Conservation (phyloP, 164 flowering plant species). For the Nymphaea colorata region DNA sequence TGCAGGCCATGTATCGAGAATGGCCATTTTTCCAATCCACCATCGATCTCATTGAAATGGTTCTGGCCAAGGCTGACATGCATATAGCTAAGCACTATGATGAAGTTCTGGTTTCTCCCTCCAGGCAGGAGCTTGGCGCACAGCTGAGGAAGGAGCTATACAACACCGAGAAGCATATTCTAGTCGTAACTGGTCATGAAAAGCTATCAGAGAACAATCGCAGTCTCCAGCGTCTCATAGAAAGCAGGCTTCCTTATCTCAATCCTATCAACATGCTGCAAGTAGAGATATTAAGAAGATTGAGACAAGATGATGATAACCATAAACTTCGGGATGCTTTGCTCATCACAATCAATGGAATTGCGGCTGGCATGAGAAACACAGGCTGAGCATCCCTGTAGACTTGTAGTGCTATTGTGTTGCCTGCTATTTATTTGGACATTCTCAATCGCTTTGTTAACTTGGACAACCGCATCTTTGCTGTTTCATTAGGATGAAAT, state of each 20-base stretch:
- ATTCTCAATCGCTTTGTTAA: no score
- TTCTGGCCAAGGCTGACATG: conserved; percentile 77
- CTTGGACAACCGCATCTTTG: no score
- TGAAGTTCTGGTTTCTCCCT: conserved; percentile 67
- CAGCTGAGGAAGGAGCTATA: conserved; percentile 59
- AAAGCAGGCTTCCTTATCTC: conserved; percentile 73
- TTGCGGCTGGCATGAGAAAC: conserved; percentile 98
- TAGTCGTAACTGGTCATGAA: conserved; percentile 67
- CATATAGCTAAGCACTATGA: conserved; percentile 80
- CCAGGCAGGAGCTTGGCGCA: conserved; percentile 53
- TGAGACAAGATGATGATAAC: conserved; percentile 69
- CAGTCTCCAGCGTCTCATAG: conserved; percentile 67
- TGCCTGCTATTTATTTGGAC: no score
- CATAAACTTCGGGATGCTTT: conserved; percentile 74
- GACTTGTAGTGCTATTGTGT: no score
- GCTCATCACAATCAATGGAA: conserved; percentile 87
- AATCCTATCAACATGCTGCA: conserved; percentile 86
- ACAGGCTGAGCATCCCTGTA: conserved; percentile 39
- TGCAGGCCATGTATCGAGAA: conserved; percentile 75
- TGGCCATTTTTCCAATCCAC: conserved; percentile 96
- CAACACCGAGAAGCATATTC: conserved; percentile 54
- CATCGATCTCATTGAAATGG: conserved; percentile 93
- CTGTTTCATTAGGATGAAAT: no score
- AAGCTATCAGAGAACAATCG: conserved; percentile 59
- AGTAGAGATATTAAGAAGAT: conserved; percentile 71